A percentile compares a stretch with the other conserved stretches of the same genome.
Evolutionary conservation across 805 yeast species (phyloP).

Genomic region (Hanseniaspora mollemarum): DNA sequence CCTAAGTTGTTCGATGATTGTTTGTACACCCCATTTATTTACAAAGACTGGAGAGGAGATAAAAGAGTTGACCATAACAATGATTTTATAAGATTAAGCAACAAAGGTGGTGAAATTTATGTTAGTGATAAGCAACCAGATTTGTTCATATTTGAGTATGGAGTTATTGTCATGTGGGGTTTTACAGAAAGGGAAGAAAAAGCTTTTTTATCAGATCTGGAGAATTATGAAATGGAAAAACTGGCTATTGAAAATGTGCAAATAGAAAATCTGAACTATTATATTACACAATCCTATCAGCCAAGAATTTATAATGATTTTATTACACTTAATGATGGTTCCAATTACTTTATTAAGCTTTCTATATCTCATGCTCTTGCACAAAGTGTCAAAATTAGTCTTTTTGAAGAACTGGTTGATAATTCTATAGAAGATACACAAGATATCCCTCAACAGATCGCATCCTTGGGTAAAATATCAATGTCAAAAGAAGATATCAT

Average conservation of each 20-base stretch:
- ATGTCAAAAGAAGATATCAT: constrained; percentile 91
- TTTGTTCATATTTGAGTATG: constrained; percentile 84
- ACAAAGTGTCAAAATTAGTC: constrained; percentile 86
- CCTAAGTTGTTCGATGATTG: constrained; percentile 93
- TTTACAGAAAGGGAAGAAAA: constrained; percentile 72
- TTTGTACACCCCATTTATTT: constrained; percentile 76
- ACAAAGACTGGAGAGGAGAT: constrained; percentile 64
- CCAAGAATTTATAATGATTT: constrained; percentile 94
- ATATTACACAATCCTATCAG: constrained; percentile 85
- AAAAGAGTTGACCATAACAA: constrained; percentile 32
- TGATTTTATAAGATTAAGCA: constrained; percentile 61
- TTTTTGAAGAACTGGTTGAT: constrained; percentile 91
- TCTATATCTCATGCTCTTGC: constrained; percentile 93
- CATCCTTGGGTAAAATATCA: constrained; percentile 84
- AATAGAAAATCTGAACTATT: constrained; percentile 87
- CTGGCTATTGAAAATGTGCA: constrained; percentile 82
- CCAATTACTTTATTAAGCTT: constrained; percentile 80
- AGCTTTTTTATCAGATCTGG: constrained; percentile 70
- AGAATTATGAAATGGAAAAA: constrained; percentile 85
- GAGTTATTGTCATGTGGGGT: constrained; percentile 97
- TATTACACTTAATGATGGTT: constrained; percentile 79
- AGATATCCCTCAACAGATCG: constrained; percentile 92
- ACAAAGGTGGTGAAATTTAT: constrained; percentile 91
- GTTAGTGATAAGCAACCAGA: constrained; percentile 69
- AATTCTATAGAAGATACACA: constrained; percentile 95